Percentiles rank a stretch among this genome's conserved stretches.
Conservation (phyloP, 768 basidiomycete species). For the Lactarius psammicola region DNA sequence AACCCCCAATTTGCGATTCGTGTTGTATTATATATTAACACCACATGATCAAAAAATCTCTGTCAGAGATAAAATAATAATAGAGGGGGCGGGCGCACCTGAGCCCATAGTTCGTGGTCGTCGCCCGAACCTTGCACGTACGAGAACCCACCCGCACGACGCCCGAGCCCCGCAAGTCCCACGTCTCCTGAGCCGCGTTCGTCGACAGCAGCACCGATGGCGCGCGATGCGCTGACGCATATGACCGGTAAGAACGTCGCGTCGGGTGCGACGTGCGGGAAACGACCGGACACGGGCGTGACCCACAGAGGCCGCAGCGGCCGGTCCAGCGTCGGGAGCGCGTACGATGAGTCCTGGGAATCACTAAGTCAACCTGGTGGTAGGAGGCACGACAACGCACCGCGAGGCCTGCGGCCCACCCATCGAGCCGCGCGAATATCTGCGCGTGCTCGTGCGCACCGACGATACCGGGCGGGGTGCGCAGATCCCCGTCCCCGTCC, state of each 20-base stretch:
- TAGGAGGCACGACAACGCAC: slow-evolving; percentile 42
- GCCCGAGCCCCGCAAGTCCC: slow-evolving; percentile 50
- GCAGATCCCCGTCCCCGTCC: slow-evolving; percentile 42
- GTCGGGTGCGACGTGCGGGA: slow-evolving; percentile 42
- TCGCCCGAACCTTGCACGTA: slow-evolving; percentile 96
- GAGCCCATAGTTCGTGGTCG: slow-evolving; percentile 89
- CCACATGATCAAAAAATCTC: neutral
- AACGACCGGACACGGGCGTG: slow-evolving; percentile 61
- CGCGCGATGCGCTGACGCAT: slow-evolving; percentile 83
- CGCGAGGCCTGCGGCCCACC: slow-evolving; percentile 63
- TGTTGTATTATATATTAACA: too few relatives aligned
- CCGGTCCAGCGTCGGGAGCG: slow-evolving; percentile 52
- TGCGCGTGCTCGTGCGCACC: slow-evolving; percentile 76
- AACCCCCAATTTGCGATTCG: neutral
- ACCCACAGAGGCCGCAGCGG: slow-evolving; percentile 90
- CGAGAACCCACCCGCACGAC: slow-evolving; percentile 65
- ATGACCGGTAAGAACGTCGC: slow-evolving; percentile 64
- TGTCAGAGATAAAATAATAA: neutral
- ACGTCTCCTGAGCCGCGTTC: slow-evolving; percentile 47
- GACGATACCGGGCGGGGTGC: slow-evolving; percentile 68
- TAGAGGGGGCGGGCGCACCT: slow-evolving; percentile 47
- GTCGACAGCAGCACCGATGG: slow-evolving; percentile 54
- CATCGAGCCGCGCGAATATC: slow-evolving; percentile 62
- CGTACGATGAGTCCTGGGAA: slow-evolving; percentile 67
- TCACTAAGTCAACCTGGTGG: too few relatives aligned